These are phyloP conservation scores for Hemisphaericaspora nanyangensis DNA, from an alignment of 805 yeast genomes.

Conservation along the genomic window DNA sequence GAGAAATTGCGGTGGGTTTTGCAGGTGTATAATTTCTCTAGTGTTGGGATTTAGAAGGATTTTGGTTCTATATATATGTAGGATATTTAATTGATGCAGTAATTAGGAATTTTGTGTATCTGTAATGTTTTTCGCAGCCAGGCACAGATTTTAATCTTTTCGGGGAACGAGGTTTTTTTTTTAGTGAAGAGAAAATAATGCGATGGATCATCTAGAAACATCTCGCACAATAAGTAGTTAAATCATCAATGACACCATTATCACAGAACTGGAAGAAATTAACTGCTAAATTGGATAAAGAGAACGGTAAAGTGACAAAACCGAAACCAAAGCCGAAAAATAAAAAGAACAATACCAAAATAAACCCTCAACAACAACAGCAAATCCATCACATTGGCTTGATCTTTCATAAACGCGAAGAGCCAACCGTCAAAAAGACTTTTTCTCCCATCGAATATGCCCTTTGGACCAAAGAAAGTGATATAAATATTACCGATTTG, in stretches of 20 bases:
- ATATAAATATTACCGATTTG: constrained; percentile 13
- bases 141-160: no score
- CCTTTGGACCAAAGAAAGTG: constrained; percentile 23
- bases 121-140: no score
- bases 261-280: constrained; percentile 26
- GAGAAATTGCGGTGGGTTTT: constrained; percentile 59
- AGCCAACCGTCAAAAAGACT: background rate
- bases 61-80: no score
- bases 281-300: constrained; percentile 9
- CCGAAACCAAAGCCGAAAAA: background rate
- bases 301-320: constrained; percentile 2
- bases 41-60: background rate
- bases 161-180: no score
- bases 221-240: no score
- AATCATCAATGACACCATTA: constrained; percentile 6
- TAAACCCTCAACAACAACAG: background rate
- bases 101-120: no score
- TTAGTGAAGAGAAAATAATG: no score
- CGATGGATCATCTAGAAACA: no score
- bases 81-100: no score
- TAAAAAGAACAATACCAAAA: background rate
- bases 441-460: constrained; percentile 16
- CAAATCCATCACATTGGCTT: constrained; percentile 2
- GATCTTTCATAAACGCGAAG: no score
- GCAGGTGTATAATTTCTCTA: constrained; percentile 45